Conservation (phyloP, 345 rosid genomes). For the Punica granatum region DNA sequence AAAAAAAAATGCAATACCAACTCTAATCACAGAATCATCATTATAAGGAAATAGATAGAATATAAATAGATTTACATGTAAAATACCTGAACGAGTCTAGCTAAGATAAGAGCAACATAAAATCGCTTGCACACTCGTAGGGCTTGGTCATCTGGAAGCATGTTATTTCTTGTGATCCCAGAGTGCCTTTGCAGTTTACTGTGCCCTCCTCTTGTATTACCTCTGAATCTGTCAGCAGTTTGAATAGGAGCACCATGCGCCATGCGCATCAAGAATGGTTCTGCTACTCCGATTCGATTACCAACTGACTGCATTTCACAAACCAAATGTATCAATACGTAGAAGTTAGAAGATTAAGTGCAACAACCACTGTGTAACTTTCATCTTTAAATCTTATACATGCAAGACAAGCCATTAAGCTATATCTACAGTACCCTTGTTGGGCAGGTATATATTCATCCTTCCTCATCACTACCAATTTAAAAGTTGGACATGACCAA, state of each 20-base stretch:
- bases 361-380: background rate
- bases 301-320: conserved; percentile 74
- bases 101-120: conserved; percentile 91
- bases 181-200: conserved; percentile 33
- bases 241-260: conserved; percentile 90
- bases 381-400: background rate
- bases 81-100: conserved; percentile 84
- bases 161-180: conserved; percentile 33
- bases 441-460: background rate
- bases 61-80: conserved; percentile 2
- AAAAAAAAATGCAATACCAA: background rate
- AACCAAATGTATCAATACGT: conserved; percentile 1
- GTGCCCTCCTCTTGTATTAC: conserved; percentile 25
- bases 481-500: background rate
- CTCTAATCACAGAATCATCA: background rate
- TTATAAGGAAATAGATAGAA: conserved; percentile 7
- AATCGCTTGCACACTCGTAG: conserved; percentile 89
- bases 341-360: background rate
- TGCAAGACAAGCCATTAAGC: background rate
- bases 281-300: conserved; percentile 85
- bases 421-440: background rate
- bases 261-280: conserved; percentile 98
- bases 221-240: conserved; percentile 33
- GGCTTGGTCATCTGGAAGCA: conserved; percentile 65
- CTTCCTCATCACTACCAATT: background rate